phyloP scores from a whole-genome alignment of 257 asterid species.

The Nicotiana tabacum region DNA sequence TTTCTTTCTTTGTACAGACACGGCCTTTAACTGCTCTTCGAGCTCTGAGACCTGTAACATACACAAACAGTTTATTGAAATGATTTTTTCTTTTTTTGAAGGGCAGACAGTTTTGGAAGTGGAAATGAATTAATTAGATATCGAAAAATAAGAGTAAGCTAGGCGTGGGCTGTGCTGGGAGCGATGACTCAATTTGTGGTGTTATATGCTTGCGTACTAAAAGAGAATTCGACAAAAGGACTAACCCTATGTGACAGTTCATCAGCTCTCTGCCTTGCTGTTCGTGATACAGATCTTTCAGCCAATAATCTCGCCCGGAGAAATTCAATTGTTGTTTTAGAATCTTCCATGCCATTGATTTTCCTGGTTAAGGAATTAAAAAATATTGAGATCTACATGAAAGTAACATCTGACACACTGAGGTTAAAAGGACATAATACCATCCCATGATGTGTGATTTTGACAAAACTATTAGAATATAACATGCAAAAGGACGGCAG shows the following conservation, averaged over 20 bases:
- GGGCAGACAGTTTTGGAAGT: not conserved
- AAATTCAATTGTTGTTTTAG: conserved; percentile 74
- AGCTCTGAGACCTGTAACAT: conserved; percentile 61
- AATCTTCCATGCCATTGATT: conserved; percentile 49
- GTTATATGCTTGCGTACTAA: not conserved
- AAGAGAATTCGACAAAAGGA: conserved; percentile 9
- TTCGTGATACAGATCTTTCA: conserved; percentile 81
- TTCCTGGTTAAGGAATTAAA: conserved; percentile 37
- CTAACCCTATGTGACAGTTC: conserved; percentile 87
- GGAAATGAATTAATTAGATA: not conserved
- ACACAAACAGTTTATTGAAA: not conserved
- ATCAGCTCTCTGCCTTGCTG: conserved; percentile 81
- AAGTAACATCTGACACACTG: conserved; percentile 11
- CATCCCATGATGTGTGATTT: not conserved
- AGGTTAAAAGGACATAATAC: not conserved
- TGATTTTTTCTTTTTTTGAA: not conserved
- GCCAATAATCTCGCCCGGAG: conserved; percentile 79
- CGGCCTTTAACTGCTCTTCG: conserved; percentile 73
- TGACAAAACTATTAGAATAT: not conserved
- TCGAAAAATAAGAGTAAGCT: not conserved
- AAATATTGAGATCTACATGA: not conserved
- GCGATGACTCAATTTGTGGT: not conserved
- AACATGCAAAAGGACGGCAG: not conserved
- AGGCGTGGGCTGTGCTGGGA: not conserved
- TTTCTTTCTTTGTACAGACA: conserved; percentile 67